Conservation (phyloP, 2,329 filamentous ascomycete species). For the Dothideomycetidae sp. region DNA sequence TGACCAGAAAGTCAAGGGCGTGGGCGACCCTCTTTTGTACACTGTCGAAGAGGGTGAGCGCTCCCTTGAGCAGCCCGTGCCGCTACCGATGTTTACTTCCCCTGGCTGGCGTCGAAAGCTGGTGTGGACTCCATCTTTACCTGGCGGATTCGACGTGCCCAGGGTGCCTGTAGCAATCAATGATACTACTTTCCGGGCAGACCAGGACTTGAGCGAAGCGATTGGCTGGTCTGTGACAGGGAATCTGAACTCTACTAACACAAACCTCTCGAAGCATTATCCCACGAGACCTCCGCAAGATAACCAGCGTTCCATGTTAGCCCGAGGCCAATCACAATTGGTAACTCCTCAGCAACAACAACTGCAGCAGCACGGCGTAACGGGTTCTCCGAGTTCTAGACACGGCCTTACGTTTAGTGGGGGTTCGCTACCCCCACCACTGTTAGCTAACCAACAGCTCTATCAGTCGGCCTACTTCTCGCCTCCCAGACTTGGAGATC, state of each 20-base stretch:
- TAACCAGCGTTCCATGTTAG: no score
- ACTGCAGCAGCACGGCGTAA: not conserved
- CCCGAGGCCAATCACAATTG: conserved; percentile 14
- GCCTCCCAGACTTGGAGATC: not conserved
- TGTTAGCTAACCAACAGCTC: not conserved
- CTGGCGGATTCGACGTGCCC: conserved; percentile 4
- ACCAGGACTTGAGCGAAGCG: conserved; percentile 25
- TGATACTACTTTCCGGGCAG: not conserved
- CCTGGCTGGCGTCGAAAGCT: conserved; percentile 37
- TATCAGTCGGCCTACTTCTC: conserved; percentile 1
- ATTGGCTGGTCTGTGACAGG: conserved; percentile 83
- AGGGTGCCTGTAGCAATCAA: not conserved
- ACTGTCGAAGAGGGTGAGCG: conserved; percentile 64
- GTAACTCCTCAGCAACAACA: conserved; percentile 9
- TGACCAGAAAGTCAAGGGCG: conserved; percentile 76
- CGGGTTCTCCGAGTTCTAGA: not conserved
- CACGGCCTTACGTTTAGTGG: conserved; percentile 3
- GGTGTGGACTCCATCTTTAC: conserved; percentile 30
- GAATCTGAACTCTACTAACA: conserved; percentile 71
- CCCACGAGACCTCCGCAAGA: conserved; percentile 35
- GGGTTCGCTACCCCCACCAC: conserved; percentile 1
- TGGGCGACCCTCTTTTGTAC: conserved; percentile 57
- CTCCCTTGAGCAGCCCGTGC: conserved; percentile 40
- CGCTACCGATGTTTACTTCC: conserved; percentile 35
- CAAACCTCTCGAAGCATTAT: conserved; percentile 70